A percentile compares a stretch with the other conserved stretches of the same genome.
These are phyloP conservation scores for Pseudogymnoascus sp. DNA, from an alignment of 2,329 filamentous ascomycete species.

Conservation along the genomic window DNA sequence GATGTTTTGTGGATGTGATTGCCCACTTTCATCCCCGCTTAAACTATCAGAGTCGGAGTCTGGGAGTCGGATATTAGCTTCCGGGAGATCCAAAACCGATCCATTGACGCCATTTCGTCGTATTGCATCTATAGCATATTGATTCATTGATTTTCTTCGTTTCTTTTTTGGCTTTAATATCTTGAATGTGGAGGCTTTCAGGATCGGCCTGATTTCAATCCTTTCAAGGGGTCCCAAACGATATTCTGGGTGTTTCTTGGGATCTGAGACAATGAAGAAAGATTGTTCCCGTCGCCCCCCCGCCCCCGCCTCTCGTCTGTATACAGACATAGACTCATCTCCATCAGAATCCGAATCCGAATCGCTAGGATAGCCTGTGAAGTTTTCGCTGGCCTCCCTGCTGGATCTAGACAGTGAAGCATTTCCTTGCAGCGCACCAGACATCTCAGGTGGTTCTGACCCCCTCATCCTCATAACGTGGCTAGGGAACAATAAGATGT, in stretches of 20 bases:
- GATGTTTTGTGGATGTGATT: neutral
- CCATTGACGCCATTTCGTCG: neutral
- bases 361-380: neutral
- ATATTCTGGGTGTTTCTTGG: neutral
- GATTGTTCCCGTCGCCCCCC: neutral
- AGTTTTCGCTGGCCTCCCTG: neutral
- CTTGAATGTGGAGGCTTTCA: neutral
- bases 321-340: neutral
- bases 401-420: neutral
- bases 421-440: neutral
- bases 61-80: conserved; percentile 12
- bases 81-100: neutral
- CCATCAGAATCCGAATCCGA: neutral
- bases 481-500: neutral
- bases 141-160: neutral
- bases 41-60: neutral
- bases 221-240: neutral
- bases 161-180: neutral
- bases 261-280: neutral
- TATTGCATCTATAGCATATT: conserved; percentile 12
- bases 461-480: neutral
- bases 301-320: neutral
- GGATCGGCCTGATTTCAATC: neutral
- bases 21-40: neutral
- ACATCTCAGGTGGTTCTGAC: neutral